Percentiles rank a stretch among this genome's conserved stretches.
Conservation (phyloP, 2,329 filamentous ascomycete genomes). For the Penicillium glabrum region DNA sequence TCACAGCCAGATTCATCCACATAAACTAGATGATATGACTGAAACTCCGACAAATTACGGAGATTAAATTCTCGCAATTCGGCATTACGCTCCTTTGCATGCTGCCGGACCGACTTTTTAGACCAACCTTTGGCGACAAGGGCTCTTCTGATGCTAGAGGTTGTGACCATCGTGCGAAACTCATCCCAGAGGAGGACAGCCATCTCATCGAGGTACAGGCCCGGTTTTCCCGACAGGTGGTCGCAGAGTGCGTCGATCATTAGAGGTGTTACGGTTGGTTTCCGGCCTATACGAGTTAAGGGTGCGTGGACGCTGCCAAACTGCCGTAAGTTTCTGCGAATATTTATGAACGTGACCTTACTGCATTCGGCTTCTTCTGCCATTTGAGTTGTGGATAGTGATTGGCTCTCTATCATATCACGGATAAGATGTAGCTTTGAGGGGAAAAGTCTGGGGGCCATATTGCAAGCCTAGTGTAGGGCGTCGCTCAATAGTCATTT, state of each 20-base stretch:
- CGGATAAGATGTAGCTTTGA: too few relatives aligned
- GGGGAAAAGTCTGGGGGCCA: constrained; percentile 4
- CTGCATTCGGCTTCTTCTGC: too few relatives aligned
- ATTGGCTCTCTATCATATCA: too few relatives aligned
- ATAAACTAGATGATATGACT: not conserved
- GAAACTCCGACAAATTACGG: not conserved
- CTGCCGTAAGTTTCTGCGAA: too few relatives aligned
- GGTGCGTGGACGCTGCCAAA: too few relatives aligned
- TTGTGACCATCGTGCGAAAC: constrained; percentile 19
- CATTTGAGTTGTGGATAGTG: too few relatives aligned
- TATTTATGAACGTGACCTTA: too few relatives aligned
- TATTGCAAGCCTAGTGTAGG: too few relatives aligned
- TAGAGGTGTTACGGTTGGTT: too few relatives aligned
- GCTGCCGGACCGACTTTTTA: constrained; percentile 13
- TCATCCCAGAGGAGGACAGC: constrained; percentile 11
- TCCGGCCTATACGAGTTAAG: too few relatives aligned
- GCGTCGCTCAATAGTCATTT: too few relatives aligned
- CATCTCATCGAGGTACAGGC: constrained; percentile 13
- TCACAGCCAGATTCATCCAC: too few relatives aligned
- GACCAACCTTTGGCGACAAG: constrained; percentile 12
- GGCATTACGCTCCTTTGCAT: constrained; percentile 34
- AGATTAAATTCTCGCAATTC: constrained; percentile 38
- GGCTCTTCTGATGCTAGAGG: constrained; percentile 5
- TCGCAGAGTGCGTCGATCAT: constrained; percentile 7
- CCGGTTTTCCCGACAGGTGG: constrained; percentile 29